Base-by-base conservation (phyloP, 2,329 filamentous ascomycete genomes). In the Zasmidium cellare region DNA sequence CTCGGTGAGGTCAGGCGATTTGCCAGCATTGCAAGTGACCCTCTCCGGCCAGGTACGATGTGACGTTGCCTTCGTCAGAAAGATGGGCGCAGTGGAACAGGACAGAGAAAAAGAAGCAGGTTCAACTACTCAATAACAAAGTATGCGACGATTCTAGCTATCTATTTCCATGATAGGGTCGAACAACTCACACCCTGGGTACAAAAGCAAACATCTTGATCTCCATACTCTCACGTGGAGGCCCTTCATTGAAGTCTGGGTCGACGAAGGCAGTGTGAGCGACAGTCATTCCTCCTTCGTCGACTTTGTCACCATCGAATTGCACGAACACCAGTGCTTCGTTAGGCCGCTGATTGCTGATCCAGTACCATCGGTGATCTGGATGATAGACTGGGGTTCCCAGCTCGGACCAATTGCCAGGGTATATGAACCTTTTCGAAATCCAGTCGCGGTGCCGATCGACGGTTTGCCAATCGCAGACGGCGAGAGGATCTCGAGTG, bases 291-390 rank as follows among this genome's bases (percentile, higher is more conserved):
- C 54, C 53, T 38, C 53, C 53, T 23, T 50, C 16, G 2, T 31
- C 46, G 9, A 46, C 25, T 12, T 14, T 9, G 18, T 49, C 31
- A 22, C 48, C 52, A 20, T 57, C 47, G 28, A 31, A 51, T 96
- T 57, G 96, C 41, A 49, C 16, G 38, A 57, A 52, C 35, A 52
- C 35, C 75, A 25, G 96, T 67, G 79, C 93, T 89, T 67, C 92
- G 12, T 12, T 11, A 3, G 52, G 56, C 25, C 31, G 14, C 47
- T 58, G 52, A 3, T 47, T 2, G 6, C 51, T 24, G n/a, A 55
- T 18, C n/a, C 50, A 55, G 25, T 55, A 58, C 56, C 52, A 58
- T n/a, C 41, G 14, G 19, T 58, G 52, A 2, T 51, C n/a, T 5
- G 46, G 11, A 12, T 28, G 50, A 18, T 58, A 23, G 3, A 24